Conservation (phyloP, 2,329 filamentous ascomycete genomes). For the Zymoseptoria tritici region DNA sequence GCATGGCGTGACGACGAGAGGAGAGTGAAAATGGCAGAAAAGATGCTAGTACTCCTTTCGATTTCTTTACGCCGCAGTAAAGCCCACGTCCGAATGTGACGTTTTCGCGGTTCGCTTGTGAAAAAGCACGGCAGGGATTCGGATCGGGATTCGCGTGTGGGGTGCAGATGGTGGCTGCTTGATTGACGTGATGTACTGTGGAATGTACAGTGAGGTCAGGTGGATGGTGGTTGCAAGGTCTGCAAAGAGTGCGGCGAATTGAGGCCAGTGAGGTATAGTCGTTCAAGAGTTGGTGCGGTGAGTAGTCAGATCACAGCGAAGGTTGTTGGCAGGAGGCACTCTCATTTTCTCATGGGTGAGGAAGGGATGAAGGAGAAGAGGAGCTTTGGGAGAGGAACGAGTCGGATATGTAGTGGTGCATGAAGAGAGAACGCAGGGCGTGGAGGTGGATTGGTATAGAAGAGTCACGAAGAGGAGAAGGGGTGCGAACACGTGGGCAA, state of each 20-base stretch:
- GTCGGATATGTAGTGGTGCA: not conserved
- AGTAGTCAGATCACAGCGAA: constrained; percentile 6
- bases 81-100: not conserved
- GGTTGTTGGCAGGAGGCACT: not conserved
- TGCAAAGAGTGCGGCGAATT: not conserved
- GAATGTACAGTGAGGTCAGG: not conserved
- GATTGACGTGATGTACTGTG: not conserved
- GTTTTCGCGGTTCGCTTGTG: not conserved
- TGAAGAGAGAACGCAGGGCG: not conserved
- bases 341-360: constrained; percentile 2
- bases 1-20: constrained; percentile 18
- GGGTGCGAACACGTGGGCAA: not conserved
- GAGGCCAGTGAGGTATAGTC: not conserved
- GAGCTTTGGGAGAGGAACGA: not conserved
- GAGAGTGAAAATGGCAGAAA: not conserved
- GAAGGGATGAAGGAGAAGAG: not conserved
- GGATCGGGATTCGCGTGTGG: not conserved
- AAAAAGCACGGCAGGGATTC: not conserved
- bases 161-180: not conserved
- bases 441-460: not conserved
- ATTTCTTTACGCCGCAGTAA: not conserved
- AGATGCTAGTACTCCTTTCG: not conserved
- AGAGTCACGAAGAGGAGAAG: not conserved
- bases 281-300: constrained; percentile 16
- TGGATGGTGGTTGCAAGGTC: not conserved